phyloP scores from a whole-genome alignment of 768 basidiomycete genomes.

The Tephrocybe sp. region DNA sequence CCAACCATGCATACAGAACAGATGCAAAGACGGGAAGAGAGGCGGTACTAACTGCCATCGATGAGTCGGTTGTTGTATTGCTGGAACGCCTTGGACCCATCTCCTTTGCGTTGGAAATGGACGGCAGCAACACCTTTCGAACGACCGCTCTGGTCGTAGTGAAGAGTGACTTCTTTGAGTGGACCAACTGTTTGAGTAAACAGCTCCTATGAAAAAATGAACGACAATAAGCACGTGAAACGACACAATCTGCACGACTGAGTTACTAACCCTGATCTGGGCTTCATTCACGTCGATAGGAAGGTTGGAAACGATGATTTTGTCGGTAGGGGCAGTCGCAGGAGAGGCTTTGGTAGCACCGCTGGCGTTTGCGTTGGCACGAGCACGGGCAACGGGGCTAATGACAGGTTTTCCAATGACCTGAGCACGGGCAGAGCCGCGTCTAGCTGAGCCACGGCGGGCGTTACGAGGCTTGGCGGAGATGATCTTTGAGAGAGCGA shows the following conservation, averaged over 20 bases:
- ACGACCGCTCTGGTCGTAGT: conserved; percentile 80
- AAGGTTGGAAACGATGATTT: conserved; percentile 95
- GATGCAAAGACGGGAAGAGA: conserved; percentile 41
- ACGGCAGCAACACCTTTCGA: conserved; percentile 91
- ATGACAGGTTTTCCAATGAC: conserved; percentile 54
- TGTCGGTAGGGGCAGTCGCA: conserved; percentile 58
- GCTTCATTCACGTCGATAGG: conserved; percentile 90
- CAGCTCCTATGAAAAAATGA: conserved; percentile 64
- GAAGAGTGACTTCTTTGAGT: conserved; percentile 77
- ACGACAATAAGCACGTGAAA: conserved; percentile 1
- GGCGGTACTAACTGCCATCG: conserved; percentile 99
- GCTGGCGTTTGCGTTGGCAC: conserved; percentile 40
- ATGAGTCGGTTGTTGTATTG: conserved; percentile 98
- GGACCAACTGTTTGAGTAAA: conserved; percentile 90
- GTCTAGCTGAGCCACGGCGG: conserved; percentile 42
- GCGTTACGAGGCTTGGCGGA: conserved; percentile 53
- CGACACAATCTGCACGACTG: neutral
- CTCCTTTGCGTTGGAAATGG: conserved; percentile 80
- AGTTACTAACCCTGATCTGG: conserved; percentile 78
- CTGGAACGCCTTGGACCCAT: conserved; percentile 87
- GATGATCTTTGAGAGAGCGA: conserved; percentile 59
- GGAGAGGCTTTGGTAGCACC: conserved; percentile 36
- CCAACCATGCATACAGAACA: conserved; percentile 28
- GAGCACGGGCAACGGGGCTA: conserved; percentile 51
- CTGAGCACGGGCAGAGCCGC: conserved; percentile 49